Conservation (phyloP, 2,329 filamentous ascomycete species). For the Trichoderma sp. region DNA sequence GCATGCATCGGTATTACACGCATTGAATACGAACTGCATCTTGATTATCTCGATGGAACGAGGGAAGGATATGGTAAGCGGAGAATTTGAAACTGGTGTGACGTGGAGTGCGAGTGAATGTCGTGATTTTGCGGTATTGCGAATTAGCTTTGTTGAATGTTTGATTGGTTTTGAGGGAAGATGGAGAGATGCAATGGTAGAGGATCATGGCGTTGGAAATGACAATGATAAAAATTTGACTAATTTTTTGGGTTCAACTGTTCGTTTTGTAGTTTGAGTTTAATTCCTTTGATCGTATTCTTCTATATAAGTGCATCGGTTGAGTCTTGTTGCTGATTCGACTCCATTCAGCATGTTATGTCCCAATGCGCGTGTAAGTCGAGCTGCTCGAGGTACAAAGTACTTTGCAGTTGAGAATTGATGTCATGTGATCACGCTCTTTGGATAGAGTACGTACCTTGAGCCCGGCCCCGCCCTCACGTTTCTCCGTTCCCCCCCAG, state of each 20-base stretch:
- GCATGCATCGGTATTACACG: background rate
- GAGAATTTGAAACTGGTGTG: rapidly evolving
- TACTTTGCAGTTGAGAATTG: background rate
- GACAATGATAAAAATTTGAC: background rate
- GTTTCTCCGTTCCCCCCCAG: constrained; percentile 31
- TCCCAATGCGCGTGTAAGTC: background rate
- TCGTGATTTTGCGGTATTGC: background rate
- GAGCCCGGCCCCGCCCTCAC: constrained; percentile 26
- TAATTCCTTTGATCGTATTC: background rate
- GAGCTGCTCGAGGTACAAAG: background rate
- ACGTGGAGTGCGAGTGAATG: background rate
- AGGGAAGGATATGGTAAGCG: background rate
- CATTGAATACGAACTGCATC: background rate
- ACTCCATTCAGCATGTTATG: background rate
- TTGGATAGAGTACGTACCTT: background rate
- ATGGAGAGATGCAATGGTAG: background rate
- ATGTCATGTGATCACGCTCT: background rate
- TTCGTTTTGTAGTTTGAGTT: background rate
- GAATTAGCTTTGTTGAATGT: background rate
- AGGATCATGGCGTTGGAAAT: background rate
- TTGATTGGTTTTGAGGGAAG: background rate
- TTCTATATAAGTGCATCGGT: background rate
- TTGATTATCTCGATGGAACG: background rate
- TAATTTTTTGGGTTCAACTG: rapidly evolving
- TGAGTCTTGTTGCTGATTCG: background rate